Evolutionary conservation across 495 filamentous ascomycete species (phyloP), one percentile per base, ranked within the genome.

Genomic region (Neurospora sp.): DNA sequence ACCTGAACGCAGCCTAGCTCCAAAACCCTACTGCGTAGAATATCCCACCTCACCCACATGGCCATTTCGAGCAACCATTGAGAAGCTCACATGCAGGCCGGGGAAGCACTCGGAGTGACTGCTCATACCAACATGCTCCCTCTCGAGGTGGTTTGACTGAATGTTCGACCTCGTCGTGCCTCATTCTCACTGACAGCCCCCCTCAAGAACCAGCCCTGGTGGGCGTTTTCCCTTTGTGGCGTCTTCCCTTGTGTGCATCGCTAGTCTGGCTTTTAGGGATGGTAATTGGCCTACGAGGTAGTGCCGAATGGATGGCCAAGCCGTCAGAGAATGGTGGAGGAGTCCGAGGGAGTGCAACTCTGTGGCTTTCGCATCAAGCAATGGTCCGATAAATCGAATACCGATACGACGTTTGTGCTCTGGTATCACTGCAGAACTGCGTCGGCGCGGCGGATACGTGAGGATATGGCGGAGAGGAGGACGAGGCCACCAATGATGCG

Each of bases 401-500:
- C 34, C 54, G 54, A 66, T 66, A 66, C 54, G 54, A 66, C 54
- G 54, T 66, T 66, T 66, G 54, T 34, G 54, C 54, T 66, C 54
- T 34, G 28, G 28, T 66, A 66, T 66, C 54, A 66, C 54, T 66
- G 54, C 54, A 34, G 54, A 62, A 31, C 54, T 62, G 24, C 54
- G 54, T 66, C 15, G 54, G 54, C 28, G 54, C 54, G 54, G 48
- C 48, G 43, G 43, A 48, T 48, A 48, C 43, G 45, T 54, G 45
- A 54, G 45, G 45, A 54, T 54, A 54, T 21, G 45, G 45, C 45
- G 59, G 28, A n/a, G 40, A 48, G 62, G 42, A 34, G 42, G 38
- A 40, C 73, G 73, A 77, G 77, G 76, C 76, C 69, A 73, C 77
- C 76, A 77, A 78, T 78, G 24, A 48, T 31, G 28, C 54, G 54